These are phyloP conservation scores for Exophiala sp. DNA, from an alignment of 2,329 filamentous ascomycete genomes.

Conservation along the genomic window DNA sequence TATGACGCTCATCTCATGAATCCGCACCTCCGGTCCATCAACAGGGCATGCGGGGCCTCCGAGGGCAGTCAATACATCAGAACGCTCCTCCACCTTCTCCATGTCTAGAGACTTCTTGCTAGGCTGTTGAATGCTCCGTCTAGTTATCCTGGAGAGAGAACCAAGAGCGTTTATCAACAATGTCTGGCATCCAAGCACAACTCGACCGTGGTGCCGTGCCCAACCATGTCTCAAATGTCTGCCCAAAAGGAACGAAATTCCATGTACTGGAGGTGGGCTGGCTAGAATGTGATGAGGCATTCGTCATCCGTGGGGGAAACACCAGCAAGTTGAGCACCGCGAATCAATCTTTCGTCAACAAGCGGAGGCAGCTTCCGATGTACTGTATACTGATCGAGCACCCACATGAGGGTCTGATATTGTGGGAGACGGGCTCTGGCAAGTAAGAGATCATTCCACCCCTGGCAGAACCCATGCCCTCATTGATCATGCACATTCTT, in stretches of 20 bases:
- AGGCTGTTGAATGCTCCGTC: no score
- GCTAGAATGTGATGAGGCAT: constrained; percentile 27
- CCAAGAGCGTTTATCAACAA: background rate
- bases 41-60: no score
- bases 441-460: constrained; percentile 3
- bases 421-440: constrained; percentile 29
- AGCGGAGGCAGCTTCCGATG: constrained; percentile 73
- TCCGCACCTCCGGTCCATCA: no score
- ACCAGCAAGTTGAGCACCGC: constrained; percentile 24
- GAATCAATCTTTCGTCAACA: constrained; percentile 55
- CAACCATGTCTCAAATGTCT: constrained; percentile 27
- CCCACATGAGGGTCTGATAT: constrained; percentile 28
- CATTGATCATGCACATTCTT: no score
- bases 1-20: no score
- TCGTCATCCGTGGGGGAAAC: constrained; percentile 26
- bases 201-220: constrained; percentile 25
- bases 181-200: constrained; percentile 26
- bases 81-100: no score
- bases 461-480: no score
- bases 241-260: constrained; percentile 27
- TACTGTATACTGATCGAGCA: constrained; percentile 47
- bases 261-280: constrained; percentile 27
- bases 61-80: no score
- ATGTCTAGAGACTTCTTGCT: no score
- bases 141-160: no score